These are phyloP conservation scores for apple (Malus domestica) DNA, from an alignment of 306 rosid species.

Conservation along the genomic window ASM211411v1 NC_041793.1:5949001-5949500, in stretches of 20 bases:
- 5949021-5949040: background rate
- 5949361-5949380: background rate
- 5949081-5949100: background rate
- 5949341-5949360: slow-evolving; percentile 5
- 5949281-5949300: slow-evolving; percentile 8
- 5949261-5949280: slow-evolving; percentile 21
- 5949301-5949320: slow-evolving; percentile 20
- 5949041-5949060: background rate
- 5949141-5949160: background rate
- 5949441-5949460: too few species aligned
- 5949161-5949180: background rate
- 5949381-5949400: background rate
- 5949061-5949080: background rate
- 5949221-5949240: slow-evolving; percentile 18
- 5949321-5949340: slow-evolving; percentile 19
- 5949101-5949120: background rate
- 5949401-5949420: background rate
- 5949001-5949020: background rate
- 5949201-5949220: slow-evolving; percentile 28
- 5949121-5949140: background rate
- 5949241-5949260: slow-evolving; percentile 26
- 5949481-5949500: too few species aligned
- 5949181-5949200: slow-evolving; percentile 18
- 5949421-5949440: too few species aligned
- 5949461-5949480: too few species aligned